A percentile compares a stretch with the other conserved stretches of the same genome.
Conservation (phyloP, 2,329 filamentous ascomycete species). For the Diaporthe humulicola region DNA sequence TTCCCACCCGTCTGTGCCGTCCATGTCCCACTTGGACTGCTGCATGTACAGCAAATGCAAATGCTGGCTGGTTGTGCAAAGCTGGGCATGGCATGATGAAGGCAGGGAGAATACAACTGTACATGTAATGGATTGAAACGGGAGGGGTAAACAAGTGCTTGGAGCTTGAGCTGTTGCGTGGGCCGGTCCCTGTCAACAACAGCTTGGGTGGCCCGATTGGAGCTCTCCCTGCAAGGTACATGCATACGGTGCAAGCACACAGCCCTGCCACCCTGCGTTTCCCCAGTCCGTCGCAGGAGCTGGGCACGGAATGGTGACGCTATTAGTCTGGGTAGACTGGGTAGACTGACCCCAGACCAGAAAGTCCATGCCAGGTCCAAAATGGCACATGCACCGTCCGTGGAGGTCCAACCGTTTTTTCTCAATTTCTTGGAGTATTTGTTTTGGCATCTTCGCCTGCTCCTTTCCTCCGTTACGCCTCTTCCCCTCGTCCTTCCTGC, state of each 20-base stretch:
- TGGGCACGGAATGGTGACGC: conserved; percentile 33
- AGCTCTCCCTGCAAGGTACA: conserved; percentile 34
- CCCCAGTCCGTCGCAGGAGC: not conserved
- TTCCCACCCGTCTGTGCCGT: not conserved
- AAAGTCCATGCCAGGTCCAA: not conserved
- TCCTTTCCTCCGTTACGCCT: not conserved
- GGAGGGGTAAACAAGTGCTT: conserved; percentile 14
- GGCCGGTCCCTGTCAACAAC: conserved; percentile 1
- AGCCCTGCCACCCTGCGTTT: not conserved
- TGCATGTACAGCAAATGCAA: not conserved
- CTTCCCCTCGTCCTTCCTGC: not conserved
- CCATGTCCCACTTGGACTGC: not conserved
- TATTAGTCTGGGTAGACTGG: no score
- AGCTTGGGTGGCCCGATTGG: not conserved
- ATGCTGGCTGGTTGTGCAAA: not conserved
- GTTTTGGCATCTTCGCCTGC: conserved; percentile 2
- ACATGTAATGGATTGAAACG: conserved; percentile 14
- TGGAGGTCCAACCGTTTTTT: not conserved
- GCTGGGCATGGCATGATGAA: not conserved
- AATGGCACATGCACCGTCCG: not conserved
- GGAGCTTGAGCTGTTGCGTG: conserved; percentile 28
- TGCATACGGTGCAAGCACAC: not conserved
- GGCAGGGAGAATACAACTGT: not conserved
- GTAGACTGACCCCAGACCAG: conserved; percentile 1
- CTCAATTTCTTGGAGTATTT: conserved; percentile 1